Percentiles rank a stretch among this genome's conserved stretches.
phyloP scores from a whole-genome alignment of 495 filamentous ascomycete species.

The Aspergillus kassunensis region DNA sequence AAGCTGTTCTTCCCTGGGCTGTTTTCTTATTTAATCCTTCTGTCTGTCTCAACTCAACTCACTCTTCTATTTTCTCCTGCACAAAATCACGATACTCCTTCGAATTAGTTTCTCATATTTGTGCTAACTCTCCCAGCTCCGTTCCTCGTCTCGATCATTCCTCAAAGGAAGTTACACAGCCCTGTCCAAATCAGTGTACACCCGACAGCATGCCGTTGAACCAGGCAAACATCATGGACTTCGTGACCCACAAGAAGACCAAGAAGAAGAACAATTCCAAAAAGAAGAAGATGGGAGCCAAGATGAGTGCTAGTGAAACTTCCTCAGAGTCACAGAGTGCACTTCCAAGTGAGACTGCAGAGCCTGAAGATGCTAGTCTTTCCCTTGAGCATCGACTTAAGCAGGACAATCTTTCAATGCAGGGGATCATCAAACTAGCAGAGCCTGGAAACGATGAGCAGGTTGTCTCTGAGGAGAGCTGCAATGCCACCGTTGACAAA shows the following conservation, averaged over 20 bases:
- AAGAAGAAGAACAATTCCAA: slow-evolving; percentile 17
- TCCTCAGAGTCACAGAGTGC: not conserved
- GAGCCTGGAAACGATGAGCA: not conserved
- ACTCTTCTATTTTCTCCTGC: too few species aligned
- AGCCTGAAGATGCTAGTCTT: not conserved
- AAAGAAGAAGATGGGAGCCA: not conserved
- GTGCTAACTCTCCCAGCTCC: slow-evolving; percentile 10
- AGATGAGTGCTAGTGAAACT: not conserved
- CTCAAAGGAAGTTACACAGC: not conserved
- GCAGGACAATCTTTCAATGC: not conserved
- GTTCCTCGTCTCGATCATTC: not conserved
- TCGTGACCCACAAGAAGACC: not conserved
- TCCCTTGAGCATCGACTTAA: not conserved
- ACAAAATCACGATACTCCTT: too few species aligned
- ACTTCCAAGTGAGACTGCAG: not conserved
- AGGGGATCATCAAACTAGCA: not conserved
- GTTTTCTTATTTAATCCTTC: too few species aligned
- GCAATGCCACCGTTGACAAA: not conserved
- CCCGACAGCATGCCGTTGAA: not conserved
- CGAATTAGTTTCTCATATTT: slow-evolving; percentile 11
- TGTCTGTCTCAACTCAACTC: too few species aligned
- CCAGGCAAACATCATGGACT: slow-evolving; percentile 7
- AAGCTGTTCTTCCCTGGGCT: too few species aligned
- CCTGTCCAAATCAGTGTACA: not conserved
- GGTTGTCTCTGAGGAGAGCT: not conserved